Conservation (phyloP, 208 protist species). For the Phytomonas francai region DNA sequence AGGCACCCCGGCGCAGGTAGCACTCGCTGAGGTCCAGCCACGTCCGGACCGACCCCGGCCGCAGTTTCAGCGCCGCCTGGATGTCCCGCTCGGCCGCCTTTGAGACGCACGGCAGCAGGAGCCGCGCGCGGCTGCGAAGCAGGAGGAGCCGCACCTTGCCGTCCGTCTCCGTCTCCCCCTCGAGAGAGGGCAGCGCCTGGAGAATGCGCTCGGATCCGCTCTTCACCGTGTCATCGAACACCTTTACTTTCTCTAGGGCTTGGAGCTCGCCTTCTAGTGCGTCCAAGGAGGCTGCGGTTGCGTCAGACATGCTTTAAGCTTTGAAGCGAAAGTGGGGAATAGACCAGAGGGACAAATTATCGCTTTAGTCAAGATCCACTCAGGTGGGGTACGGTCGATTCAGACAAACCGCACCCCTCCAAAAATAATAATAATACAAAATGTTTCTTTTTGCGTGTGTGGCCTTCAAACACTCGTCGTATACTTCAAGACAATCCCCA, state of each 20-base stretch:
- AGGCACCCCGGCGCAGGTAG: conserved; percentile 60
- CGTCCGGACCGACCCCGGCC: conserved; percentile 29
- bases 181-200: conserved; percentile 28
- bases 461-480: conserved; percentile 17
- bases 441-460: conserved; percentile 3
- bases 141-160: conserved; percentile 57
- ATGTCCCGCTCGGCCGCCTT: conserved; percentile 68
- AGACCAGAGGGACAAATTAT: not conserved
- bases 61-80: conserved; percentile 66
- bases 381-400: not conserved
- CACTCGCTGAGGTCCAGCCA: conserved; percentile 81
- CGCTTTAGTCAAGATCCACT: not conserved
- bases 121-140: conserved; percentile 41
- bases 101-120: conserved; percentile 63
- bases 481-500: conserved; percentile 35
- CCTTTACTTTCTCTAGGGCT: conserved; percentile 39
- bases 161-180: conserved; percentile 31
- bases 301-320: conserved; percentile 6
- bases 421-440: too few relatives aligned
- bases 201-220: conserved; percentile 44
- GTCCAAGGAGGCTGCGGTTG: conserved; percentile 16
- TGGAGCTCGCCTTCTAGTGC: conserved; percentile 48
- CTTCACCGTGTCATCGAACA: conserved; percentile 47
- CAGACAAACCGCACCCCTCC: not conserved
- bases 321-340: conserved; percentile 1